Base-by-base conservation (phyloP, 345 rosid species). In the Bretschneidera sinensis region DNA sequence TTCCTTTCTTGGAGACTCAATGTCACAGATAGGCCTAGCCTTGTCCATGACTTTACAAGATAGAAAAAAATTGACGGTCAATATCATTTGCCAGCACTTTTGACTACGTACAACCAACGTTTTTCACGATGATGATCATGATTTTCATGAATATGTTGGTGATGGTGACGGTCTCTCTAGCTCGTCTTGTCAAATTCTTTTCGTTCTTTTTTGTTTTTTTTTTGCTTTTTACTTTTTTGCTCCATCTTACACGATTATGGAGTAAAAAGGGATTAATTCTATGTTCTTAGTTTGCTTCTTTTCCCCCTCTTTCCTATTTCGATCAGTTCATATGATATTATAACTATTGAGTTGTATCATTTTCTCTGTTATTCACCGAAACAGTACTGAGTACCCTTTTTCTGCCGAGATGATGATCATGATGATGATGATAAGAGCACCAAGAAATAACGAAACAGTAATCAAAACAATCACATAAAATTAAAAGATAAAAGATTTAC, bases 1-100 rank as follows among this genome's bases (percentile, higher is more conserved):
- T 86, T 74, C 81, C 83, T 88, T 19, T 86, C 99, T 16, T 94
- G 99, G 99, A 84, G 92, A 74, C 87, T 79, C 74, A 83, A 90
- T 65, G 77, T 94, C 54, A 76, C 87, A 6, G 99, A 94, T 73
- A 82, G 96, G 81, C 89, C 87, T 39, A 77, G 90, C 72, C 90
- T 89, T 64, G 83, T 87, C 66, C 91, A 85, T 55, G 94, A 87
- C 85, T 92, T 85, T 74, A 87, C 95, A 17, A 75, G 90, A 78
- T 92, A 64, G 62, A 28, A 47, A 50, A 15, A 59, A n/a, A n/a
- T n/a, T 45, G 59, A 71, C 47, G 71, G 77, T 70, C 78, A 70
- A 75, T 70, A 62, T 14, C 45, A 39, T n/a, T 57, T 52, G 56
- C 28, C 21, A 39, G 49, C 9, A n/a, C n/a, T n/a, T n/a, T n/a